Conservation (phyloP, 2,329 filamentous ascomycete species). For the Diaporthe sp. region DNA sequence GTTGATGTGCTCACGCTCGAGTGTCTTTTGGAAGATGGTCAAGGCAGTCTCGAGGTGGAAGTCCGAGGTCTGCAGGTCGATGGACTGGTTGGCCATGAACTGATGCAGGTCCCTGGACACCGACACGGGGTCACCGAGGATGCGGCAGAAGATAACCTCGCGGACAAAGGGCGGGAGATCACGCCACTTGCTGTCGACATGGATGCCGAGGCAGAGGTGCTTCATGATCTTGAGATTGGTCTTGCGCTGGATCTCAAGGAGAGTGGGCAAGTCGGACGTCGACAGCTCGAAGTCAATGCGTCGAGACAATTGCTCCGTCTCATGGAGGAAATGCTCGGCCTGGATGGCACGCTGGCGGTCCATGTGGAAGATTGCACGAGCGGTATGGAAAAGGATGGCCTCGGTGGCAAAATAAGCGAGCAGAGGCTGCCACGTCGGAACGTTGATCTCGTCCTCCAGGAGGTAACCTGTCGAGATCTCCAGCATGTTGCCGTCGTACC, state of each 20-base stretch:
- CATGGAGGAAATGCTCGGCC: constrained; percentile 51
- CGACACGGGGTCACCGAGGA: constrained; percentile 46
- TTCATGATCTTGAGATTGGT: constrained; percentile 51
- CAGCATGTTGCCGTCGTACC: constrained; percentile 42
- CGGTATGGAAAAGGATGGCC: constrained; percentile 52
- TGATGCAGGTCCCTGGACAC: constrained; percentile 44
- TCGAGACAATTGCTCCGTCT: constrained; percentile 46
- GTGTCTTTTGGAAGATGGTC: constrained; percentile 41
- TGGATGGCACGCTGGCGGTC: constrained; percentile 48
- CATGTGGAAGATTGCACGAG: constrained; percentile 47
- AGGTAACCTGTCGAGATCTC: constrained; percentile 48
- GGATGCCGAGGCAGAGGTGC: constrained; percentile 50
- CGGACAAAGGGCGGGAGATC: constrained; percentile 48
- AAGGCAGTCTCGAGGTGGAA: constrained; percentile 48
- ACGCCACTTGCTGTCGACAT: constrained; percentile 52
- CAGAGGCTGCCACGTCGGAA: constrained; percentile 47
- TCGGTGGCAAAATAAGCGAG: constrained; percentile 46
- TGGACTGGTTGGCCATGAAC: constrained; percentile 45
- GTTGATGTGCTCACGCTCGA: constrained; percentile 42
- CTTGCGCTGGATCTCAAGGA: constrained; percentile 46
- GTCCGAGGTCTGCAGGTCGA: constrained; percentile 47
- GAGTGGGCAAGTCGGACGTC: constrained; percentile 45
- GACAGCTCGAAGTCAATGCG: constrained; percentile 52
- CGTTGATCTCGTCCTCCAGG: constrained; percentile 45
- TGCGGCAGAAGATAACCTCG: constrained; percentile 49